Conservation (phyloP, 2,329 filamentous ascomycete species). For the Cladosporium cucumerinum region DNA sequence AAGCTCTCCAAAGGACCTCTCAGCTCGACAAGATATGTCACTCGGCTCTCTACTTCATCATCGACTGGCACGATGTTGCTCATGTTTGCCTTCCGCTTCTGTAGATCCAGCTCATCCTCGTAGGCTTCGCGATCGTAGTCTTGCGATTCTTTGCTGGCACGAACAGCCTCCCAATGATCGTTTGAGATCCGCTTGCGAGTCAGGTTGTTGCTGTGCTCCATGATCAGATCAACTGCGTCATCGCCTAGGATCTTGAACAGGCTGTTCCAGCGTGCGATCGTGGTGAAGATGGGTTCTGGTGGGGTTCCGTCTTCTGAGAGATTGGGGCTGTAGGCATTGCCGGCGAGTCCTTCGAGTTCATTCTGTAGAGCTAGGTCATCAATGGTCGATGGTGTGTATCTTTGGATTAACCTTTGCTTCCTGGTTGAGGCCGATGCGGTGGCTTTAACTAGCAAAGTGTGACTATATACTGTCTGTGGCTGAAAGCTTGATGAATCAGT, state of each 20-base stretch:
- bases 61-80: conserved; percentile 20
- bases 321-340: conserved; percentile 21
- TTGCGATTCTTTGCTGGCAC: conserved; percentile 29
- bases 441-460: neutral
- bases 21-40: conserved; percentile 33
- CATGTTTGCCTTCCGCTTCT: conserved; percentile 28
- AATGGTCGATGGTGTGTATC: conserved; percentile 17
- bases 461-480: neutral
- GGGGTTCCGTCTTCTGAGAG: neutral
- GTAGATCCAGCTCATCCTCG: conserved; percentile 36
- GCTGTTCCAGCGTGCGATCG: conserved; percentile 34
- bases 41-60: conserved; percentile 14
- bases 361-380: conserved; percentile 26
- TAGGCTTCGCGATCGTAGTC: conserved; percentile 42
- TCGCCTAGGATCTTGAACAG: conserved; percentile 35
- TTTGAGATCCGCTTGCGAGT: conserved; percentile 35
- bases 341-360: conserved; percentile 28
- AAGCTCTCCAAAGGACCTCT: conserved; percentile 27
- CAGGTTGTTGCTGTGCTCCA: conserved; percentile 34
- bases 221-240: conserved; percentile 35
- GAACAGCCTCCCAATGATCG: conserved; percentile 37
- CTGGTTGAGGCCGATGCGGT: neutral
- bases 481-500: neutral
- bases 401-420: neutral
- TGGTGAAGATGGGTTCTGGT: conserved; percentile 25